Base-by-base conservation (phyloP, 805 yeast genomes). In the Yarrowia deformans region DNA sequence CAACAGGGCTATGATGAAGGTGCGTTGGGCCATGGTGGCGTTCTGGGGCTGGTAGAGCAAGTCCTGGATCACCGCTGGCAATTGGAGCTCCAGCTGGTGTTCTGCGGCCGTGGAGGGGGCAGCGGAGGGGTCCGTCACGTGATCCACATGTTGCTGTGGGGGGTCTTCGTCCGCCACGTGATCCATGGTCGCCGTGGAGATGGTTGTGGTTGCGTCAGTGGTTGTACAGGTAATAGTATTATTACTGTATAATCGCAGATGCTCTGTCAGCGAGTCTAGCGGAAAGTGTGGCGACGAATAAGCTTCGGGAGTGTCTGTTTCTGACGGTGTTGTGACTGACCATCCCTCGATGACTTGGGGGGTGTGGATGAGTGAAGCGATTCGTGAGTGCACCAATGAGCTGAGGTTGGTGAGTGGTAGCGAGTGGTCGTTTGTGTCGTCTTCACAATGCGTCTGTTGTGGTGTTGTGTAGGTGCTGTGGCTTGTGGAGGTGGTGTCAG, bases 241-340 rank as follows among this genome's bases (percentile, higher is more conserved):
- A 56, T 43, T 42, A 56, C 64, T 45, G 66, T 60, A 60, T 45
- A 60, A 60, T 43, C 66, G 50, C 42, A 60, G 52, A 60, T 60
- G 66, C 66, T 60, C 66, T 10, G 66, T 60, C 42, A 60, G 66
- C 42, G 66, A 60, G 34, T 60, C 66, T 43, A 60, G 66, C 18
- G 66, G 66, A 18, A 60, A 56, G 64, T 56, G 66, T 60, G 66
- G 66, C 66, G 66, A 60, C 52, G 50, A 60, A 60, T 60, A 60
- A 60, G 52, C 66, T 60, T 60, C 66, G 66, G 52, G 46, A 8
- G 49, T 56, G 32, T 42, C 64, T 29, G 35, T 29, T 56, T 40
- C 49, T 29, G 37, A 43, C 8, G 66, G 66, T 13, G 66, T 60
- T 13, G 66, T 60, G 18, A 60, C 52, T 8, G 66, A 60, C 52